A percentile compares a stretch with the other conserved stretches of the same genome.
Evolutionary conservation across 2,329 filamentous ascomycete genomes (phyloP).

Genomic region (Monosporascus sp.): DNA sequence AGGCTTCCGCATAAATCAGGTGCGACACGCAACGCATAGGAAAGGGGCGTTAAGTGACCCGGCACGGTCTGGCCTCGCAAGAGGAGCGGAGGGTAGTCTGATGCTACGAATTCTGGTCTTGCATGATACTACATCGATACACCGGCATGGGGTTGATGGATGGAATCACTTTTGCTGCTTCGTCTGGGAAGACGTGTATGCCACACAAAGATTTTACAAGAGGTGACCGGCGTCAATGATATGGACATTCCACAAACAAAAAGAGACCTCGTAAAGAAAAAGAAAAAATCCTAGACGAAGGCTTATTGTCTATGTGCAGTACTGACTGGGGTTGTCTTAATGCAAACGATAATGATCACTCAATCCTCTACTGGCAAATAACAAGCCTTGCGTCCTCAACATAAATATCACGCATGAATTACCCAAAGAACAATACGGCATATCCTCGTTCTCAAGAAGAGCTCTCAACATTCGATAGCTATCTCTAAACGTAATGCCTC

Average conservation of each 20-base stretch:
- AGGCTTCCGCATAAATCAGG: conserved; percentile 66
- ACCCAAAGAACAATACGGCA: too few relatives aligned
- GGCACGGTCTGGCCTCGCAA: conserved; percentile 20
- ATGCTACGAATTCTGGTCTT: conserved; percentile 24
- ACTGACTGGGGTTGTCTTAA: too few relatives aligned
- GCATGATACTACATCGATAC: conserved; percentile 39
- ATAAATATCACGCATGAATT: too few relatives aligned
- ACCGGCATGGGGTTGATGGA: conserved; percentile 54
- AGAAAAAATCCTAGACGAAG: not conserved
- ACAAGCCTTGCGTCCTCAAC: too few relatives aligned
- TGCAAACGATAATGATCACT: too few relatives aligned
- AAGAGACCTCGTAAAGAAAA: not conserved
- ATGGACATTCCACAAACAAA: conserved; percentile 46
- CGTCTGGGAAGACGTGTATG: conserved; percentile 59
- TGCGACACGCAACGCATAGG: not conserved
- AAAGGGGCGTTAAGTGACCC: conserved; percentile 31
- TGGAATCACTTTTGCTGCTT: conserved; percentile 44
- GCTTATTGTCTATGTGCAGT: not conserved
- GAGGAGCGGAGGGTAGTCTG: conserved; percentile 15
- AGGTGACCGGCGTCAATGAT: conserved; percentile 61
- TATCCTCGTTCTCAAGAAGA: too few relatives aligned
- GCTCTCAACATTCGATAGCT: too few relatives aligned
- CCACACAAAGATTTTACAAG: conserved; percentile 45
- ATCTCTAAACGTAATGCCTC: too few relatives aligned
- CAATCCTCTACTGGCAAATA: too few relatives aligned